Conservation (phyloP, 805 yeast species). For the Schwanniomyces vanrijiae region DNA sequence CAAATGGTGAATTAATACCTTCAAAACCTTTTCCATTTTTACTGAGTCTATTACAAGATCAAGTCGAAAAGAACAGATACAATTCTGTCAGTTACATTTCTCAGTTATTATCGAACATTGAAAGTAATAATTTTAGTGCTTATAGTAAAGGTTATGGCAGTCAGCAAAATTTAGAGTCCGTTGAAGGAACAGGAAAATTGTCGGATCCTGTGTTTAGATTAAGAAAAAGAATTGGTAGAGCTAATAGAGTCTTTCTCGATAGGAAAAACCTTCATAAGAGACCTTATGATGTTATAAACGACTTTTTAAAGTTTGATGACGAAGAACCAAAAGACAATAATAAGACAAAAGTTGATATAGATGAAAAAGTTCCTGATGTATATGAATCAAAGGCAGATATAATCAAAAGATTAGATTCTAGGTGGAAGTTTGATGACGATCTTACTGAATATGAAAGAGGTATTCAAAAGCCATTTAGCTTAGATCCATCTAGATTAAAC, state of each 20-base stretch:
- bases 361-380: conserved; percentile 31
- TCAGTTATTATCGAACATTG: conserved; percentile 38
- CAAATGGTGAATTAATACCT: conserved; percentile 50
- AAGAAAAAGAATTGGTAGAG: conserved; percentile 75
- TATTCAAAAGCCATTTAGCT: conserved; percentile 50
- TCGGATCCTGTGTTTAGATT: conserved; percentile 59
- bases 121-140: conserved; percentile 38
- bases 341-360: conserved; percentile 19
- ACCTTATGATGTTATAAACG: conserved; percentile 35
- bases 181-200: conserved; percentile 24
- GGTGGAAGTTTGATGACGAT: conserved; percentile 70
- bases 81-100: conserved; percentile 35
- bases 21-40: conserved; percentile 50
- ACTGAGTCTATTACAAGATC: conserved; percentile 36
- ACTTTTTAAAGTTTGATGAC: conserved; percentile 41
- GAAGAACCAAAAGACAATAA: conserved; percentile 16
- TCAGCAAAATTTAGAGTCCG: conserved; percentile 14
- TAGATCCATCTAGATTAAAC: conserved; percentile 81
- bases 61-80: conserved; percentile 18
- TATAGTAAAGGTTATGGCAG: conserved; percentile 37
- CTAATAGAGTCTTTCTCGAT: conserved; percentile 71
- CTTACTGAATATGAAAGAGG: conserved; percentile 38
- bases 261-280: conserved; percentile 54
- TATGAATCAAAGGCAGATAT: conserved; percentile 48
- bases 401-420: conserved; percentile 51